Base-by-base conservation (phyloP, 441 rosid species). In the Gossypium gossypioides region DNA sequence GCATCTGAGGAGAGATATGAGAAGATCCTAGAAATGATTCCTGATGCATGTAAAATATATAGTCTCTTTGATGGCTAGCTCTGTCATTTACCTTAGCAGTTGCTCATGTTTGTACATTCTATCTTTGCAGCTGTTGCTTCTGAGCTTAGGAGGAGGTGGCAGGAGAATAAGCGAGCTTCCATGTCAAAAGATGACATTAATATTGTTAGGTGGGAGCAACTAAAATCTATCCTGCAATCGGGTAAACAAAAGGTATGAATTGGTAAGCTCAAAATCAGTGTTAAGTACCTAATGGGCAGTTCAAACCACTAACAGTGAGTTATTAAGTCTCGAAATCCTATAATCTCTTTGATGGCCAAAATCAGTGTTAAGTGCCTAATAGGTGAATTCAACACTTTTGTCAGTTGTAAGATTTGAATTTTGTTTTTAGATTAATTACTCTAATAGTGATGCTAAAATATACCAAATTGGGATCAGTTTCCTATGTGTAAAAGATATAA, bases 61-160 rank as follows among this genome's bases (percentile, higher is more conserved):
- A 42, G 60, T 71, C 50, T 71, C 12, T 29, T 64, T 29, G n/a
- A 63, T 69, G 61, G 22, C 18, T 63, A 24, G 56, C 40, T 63
- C 32, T 64, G 21, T 27, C 34, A 58, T 62, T 56, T 74, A 57
- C 48, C 76, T 37, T 50, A 37, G 27, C 40, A 51, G 27, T 22
- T 68, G 25, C 44, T 64, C 21, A 62, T 69, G 59, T 29, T 15
- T 46, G 64, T 15, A 51, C 15, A 15, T 62, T 32, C 58, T 40
- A 19, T 66, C 7, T 74, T 56, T 67, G 78, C 81, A 89, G 99
- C 91, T 81, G 85, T 84, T 81, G 81, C 94, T 74, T 81, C 93
- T 74, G 97, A 92, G 76, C 87, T 95, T 68, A 88, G 95, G 65
- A 93, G 88, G 15, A 91, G 77, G 81, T 95, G 97, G 97, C 95